Percentiles rank a stretch among this genome's conserved stretches.
Conservation (phyloP, 1,139 yeast species). For the Kluyveromyces marxianus region DNA sequence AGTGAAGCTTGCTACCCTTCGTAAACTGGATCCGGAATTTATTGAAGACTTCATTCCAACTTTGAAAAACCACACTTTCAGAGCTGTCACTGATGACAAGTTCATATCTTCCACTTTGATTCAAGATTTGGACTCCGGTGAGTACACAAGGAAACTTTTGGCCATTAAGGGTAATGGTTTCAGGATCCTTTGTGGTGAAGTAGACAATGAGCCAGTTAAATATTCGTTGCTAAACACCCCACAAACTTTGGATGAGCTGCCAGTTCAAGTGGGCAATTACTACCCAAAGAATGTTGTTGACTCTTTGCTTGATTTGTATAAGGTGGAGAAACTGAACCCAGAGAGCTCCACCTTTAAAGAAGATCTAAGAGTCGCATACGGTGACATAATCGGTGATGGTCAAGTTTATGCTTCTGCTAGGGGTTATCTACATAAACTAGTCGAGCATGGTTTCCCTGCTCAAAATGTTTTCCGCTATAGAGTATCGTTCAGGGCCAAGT, state of each 20-base stretch:
- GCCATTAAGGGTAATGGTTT: conserved; percentile 24
- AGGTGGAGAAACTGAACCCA: conserved; percentile 18
- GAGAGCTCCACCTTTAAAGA: conserved; percentile 17
- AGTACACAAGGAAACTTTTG: conserved; percentile 27
- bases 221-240: conserved; percentile 34
- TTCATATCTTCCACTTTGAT: conserved; percentile 30
- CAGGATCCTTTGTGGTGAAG: conserved; percentile 33
- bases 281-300: conserved; percentile 31
- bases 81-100: conserved; percentile 35
- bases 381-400: conserved; percentile 34
- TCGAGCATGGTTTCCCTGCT: conserved; percentile 17
- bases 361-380: conserved; percentile 23
- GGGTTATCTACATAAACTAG: conserved; percentile 26
- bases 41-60: conserved; percentile 29
- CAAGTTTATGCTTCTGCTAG: conserved; percentile 36
- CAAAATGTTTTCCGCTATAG: conserved; percentile 31
- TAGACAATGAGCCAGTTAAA: conserved; percentile 31
- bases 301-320: conserved; percentile 29
- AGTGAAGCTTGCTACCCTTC: conserved; percentile 22
- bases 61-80: conserved; percentile 32
- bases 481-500: conserved; percentile 30
- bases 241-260: conserved; percentile 21
- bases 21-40: conserved; percentile 18
- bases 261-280: conserved; percentile 32
- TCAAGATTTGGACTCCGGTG: conserved; percentile 31